These are phyloP conservation scores for Graphiopsis chlorocephala DNA, from an alignment of 2,329 filamentous ascomycete genomes.

Conservation along the genomic window DNA sequence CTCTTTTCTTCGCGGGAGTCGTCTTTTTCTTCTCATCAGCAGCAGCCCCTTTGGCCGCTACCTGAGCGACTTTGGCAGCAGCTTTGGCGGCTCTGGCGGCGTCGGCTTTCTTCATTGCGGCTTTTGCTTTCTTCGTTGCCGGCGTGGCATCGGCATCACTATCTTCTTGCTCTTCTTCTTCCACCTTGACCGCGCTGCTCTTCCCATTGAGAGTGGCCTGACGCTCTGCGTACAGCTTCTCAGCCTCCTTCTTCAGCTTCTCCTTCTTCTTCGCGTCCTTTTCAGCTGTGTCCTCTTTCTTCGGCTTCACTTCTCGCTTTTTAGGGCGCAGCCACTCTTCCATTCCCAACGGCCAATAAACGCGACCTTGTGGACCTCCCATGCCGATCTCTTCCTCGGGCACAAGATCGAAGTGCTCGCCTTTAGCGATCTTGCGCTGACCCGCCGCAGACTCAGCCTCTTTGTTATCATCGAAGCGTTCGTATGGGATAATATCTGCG, in stretches of 20 bases:
- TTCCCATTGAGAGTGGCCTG: constrained; percentile 26
- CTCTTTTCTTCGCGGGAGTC: neutral
- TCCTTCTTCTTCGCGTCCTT: constrained; percentile 29
- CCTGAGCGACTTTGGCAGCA: constrained; percentile 20
- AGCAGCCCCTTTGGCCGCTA: constrained; percentile 17
- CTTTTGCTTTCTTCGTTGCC: constrained; percentile 42
- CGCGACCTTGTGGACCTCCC: constrained; percentile 77
- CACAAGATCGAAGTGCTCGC: constrained; percentile 40
- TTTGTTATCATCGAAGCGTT: constrained; percentile 72
- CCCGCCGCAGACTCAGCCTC: constrained; percentile 28
- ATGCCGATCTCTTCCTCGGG: constrained; percentile 72
- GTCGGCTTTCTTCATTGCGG: constrained; percentile 28
- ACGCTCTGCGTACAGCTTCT: constrained; percentile 26
- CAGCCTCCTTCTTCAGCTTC: constrained; percentile 35
- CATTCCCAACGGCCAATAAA: constrained; percentile 88
- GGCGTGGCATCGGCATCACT: constrained; percentile 36
- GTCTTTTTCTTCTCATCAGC: constrained; percentile 18
- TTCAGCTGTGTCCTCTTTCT: constrained; percentile 31
- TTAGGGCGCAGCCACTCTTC: constrained; percentile 84
- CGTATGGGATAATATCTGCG: constrained; percentile 74
- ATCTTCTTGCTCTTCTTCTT: constrained; percentile 28
- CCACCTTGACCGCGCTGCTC: constrained; percentile 19
- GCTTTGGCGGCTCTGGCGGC: constrained; percentile 25
- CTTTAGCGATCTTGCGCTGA: constrained; percentile 16
- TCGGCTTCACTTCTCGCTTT: constrained; percentile 65